phyloP scores from a whole-genome alignment of 805 yeast genomes.

The Maudiozyma serrabonitensis region DNA sequence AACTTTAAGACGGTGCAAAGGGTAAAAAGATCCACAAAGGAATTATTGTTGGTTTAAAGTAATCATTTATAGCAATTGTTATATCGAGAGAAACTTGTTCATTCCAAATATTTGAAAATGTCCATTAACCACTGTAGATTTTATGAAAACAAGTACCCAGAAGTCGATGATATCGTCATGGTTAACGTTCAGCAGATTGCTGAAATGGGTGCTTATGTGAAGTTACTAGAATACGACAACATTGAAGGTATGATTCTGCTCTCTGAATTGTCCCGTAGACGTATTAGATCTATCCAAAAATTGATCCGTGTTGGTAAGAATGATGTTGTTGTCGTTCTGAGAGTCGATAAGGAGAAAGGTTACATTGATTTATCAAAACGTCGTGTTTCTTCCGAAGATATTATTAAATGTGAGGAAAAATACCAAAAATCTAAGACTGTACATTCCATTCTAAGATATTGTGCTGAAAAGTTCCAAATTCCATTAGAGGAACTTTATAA shows the following conservation, averaged over 20 bases:
- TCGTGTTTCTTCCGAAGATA: conserved; percentile 96
- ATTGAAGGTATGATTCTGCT: conserved; percentile 97
- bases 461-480: conserved; percentile 91
- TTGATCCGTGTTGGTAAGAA: conserved; percentile 96
- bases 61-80: no score
- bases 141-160: conserved; percentile 97
- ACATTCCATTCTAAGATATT: conserved; percentile 95
- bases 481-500: conserved; percentile 80
- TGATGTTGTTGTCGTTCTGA: conserved; percentile 93
- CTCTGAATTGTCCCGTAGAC: conserved; percentile 94
- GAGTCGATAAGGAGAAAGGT: conserved; percentile 98
- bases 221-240: conserved; percentile 90
- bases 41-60: no score
- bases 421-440: conserved; percentile 95
- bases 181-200: conserved; percentile 97
- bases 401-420: conserved; percentile 93
- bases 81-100: no score
- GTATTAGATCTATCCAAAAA: conserved; percentile 95
- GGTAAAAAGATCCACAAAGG: neutral
- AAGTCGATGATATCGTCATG: conserved; percentile 97
- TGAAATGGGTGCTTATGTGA: conserved; percentile 99
- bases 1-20: neutral
- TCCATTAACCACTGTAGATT: conserved; percentile 87
- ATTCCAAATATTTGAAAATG: conserved; percentile 34
- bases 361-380: conserved; percentile 96